Percentiles rank a stretch among this genome's conserved stretches.
Conservation (phyloP, 805 yeast genomes). For the Metschnikowia reukaufii region DNA sequence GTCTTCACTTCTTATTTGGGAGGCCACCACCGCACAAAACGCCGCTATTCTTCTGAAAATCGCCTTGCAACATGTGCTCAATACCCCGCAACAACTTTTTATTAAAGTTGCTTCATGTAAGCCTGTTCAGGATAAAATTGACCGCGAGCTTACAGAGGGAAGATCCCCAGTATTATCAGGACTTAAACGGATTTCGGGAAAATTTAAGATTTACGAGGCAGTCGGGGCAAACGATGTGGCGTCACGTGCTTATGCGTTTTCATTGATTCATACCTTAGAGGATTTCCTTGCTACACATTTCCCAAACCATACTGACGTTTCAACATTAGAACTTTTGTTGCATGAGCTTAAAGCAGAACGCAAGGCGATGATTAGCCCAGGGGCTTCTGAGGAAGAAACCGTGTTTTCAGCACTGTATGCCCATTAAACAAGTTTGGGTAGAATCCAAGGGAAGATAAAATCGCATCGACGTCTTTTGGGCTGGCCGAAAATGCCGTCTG, state of each 20-base stretch:
- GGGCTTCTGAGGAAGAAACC: neutral
- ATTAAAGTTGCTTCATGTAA: slow-evolving; percentile 23
- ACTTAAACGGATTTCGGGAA: slow-evolving; percentile 34
- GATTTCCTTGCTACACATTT: slow-evolving; percentile 8
- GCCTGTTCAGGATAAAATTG: slow-evolving; percentile 17
- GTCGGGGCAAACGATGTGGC: slow-evolving; percentile 9
- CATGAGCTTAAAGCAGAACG: slow-evolving; percentile 6
- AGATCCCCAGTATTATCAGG: slow-evolving; percentile 25
- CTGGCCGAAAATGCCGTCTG: neutral
- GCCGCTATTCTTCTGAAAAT: slow-evolving; percentile 19
- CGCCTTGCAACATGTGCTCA: slow-evolving; percentile 18
- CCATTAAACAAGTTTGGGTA: too few species aligned
- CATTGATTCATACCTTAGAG: slow-evolving; percentile 17
- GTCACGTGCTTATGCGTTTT: slow-evolving; percentile 16
- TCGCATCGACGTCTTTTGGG: too few species aligned
- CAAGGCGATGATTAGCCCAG: slow-evolving; percentile 8
- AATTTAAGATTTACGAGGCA: slow-evolving; percentile 27
- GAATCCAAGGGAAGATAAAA: too few species aligned
- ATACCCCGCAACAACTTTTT: slow-evolving; percentile 27
- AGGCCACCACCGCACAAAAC: slow-evolving; percentile 26
- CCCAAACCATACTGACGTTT: neutral
- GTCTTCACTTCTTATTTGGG: slow-evolving; percentile 41
- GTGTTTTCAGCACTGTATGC: slow-evolving; percentile 4
- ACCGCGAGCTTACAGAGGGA: slow-evolving; percentile 14
- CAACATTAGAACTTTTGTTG: slow-evolving; percentile 1